A percentile compares a stretch with the other conserved stretches of the same genome.
phyloP scores from a whole-genome alignment of 2,329 filamentous ascomycete genomes.

The Fusarium napiforme region DNA sequence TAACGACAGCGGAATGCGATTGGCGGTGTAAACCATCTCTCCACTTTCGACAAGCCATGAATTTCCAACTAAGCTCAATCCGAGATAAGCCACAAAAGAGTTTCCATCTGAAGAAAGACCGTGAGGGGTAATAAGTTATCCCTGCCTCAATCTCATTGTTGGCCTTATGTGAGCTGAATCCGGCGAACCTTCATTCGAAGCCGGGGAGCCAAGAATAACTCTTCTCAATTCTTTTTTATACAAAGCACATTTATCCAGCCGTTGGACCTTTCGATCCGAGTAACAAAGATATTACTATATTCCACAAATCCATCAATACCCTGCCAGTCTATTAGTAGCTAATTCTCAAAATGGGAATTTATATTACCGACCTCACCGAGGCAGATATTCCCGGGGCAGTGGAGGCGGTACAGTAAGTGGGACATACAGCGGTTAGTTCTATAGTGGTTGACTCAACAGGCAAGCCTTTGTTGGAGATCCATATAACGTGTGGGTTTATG shows the following conservation, averaged over 20 bases:
- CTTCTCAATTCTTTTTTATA: too few species aligned
- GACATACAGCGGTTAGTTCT: rapidly evolving
- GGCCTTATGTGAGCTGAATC: background rate
- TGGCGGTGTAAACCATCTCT: background rate
- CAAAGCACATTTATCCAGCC: background rate
- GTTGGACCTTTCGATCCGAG: too few species aligned
- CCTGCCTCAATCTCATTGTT: background rate
- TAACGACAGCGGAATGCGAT: background rate
- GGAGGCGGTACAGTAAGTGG: constrained; percentile 66
- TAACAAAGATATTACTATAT: background rate
- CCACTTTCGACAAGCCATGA: background rate
- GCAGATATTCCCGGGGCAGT: constrained; percentile 72
- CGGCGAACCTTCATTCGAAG: background rate
- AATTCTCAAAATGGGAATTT: constrained; percentile 57
- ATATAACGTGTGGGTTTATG: constrained; percentile 74
- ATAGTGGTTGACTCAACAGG: constrained; percentile 19
- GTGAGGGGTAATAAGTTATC: background rate
- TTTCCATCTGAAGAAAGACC: too few species aligned
- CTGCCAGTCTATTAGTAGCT: too few species aligned
- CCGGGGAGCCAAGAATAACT: too few species aligned
- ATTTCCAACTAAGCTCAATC: background rate
- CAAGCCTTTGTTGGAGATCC: constrained; percentile 74
- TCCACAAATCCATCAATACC: background rate
- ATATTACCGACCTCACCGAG: constrained; percentile 65
- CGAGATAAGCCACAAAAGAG: background rate